Base-by-base conservation (phyloP, 352 stramenopile genomes). In the Blastocystis sp. region DNA sequence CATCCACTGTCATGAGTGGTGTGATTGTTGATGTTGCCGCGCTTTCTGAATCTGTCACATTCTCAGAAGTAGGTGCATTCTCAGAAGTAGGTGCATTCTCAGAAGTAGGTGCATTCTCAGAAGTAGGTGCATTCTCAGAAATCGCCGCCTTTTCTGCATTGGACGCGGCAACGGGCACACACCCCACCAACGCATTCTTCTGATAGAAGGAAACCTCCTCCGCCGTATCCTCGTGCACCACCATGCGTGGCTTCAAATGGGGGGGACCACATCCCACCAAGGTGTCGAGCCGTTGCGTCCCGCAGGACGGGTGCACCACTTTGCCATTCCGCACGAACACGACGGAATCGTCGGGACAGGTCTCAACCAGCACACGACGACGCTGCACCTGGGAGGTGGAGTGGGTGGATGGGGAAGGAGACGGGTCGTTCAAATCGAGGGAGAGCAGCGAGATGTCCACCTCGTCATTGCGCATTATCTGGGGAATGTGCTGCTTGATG, bases 151-250 rank as follows among this genome's bases (percentile, higher is more conserved):
- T 7, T 17, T 57, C 48, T 14, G 14, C 48, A 14, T 14, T 57
- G 6, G 48, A 14, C 48, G 6, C 6, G 6, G 6, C 48, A 14
- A 57, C 14, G 48, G 6, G 6, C 48, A 57, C 48, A 14, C 48
- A 14, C 48, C 6, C 14, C 48, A 57, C 48, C 48, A 57, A 57
- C 6, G 6, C 6, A 14, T 57, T 57, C 48, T 57, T 17, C 38
- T 76, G 28, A 28, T 76, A 76, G 38, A 76, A 57, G 14, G 66
- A 57, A 2, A 76, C 66, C 19, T 28, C 42, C 3, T 76, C 24
- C n/a, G 48, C 66, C n/a, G 28, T 17, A 14, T 76, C 66, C 28
- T 57, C 48, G 28, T 4, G 19, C 2, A 76, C 66, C 1, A 38
- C 1, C 19, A 28, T 57, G 6, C 14, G 48, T 14, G 48, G 48